Evolutionary conservation across 2,329 filamentous ascomycete species (phyloP), one percentile per base, ranked within the genome.

Genomic region (Monilinia vaccinii-corymbosi): DNA sequence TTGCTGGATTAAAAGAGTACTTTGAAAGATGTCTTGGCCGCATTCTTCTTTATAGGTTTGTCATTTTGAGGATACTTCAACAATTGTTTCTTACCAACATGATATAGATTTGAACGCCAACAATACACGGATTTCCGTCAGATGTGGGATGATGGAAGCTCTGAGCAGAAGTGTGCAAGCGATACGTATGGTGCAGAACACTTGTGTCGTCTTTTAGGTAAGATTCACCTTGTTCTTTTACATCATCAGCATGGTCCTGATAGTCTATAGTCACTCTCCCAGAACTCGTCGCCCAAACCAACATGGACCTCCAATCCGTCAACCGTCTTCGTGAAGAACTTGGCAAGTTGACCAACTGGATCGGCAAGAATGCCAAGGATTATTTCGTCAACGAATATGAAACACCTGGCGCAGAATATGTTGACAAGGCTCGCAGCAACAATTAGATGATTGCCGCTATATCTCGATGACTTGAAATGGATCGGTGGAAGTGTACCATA

Each of bases 181-280:
- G 91, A 96, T 67, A 86, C 93, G 14, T 99, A 97, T 69, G 94
- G 94, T 49, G 91, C 88, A 23, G 94, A 99, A 74, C 94, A 99
- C 73, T 78, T 99, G 46, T 84, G 89, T 65, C 87, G 94, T 61
- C 81, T 99, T 23, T 85, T 99, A 45, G 91, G 93, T 97, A 82
- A 67, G 82, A 51, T 31, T 4, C 11, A 18, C 9, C 14, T 9
- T 9, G 11, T n/a, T 25, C 7, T n/a, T 31, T 11, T 45, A 44
- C 38, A 14, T 63, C 38, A 14, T 63, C 67, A 58, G 68, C 48
- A 32, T 21, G 11, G 42, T 42, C 3, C n/a, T 44, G n/a, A 53
- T 4, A 11, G 38, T 67, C 95, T 49, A 11, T 67, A 96, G 93
- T 95, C 4, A 88, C 88, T 1, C 85, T 97, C 67, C 93, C 94